phyloP scores from a whole-genome alignment of 768 basidiomycete species.

The Candolleomyces efflorescens region DNA sequence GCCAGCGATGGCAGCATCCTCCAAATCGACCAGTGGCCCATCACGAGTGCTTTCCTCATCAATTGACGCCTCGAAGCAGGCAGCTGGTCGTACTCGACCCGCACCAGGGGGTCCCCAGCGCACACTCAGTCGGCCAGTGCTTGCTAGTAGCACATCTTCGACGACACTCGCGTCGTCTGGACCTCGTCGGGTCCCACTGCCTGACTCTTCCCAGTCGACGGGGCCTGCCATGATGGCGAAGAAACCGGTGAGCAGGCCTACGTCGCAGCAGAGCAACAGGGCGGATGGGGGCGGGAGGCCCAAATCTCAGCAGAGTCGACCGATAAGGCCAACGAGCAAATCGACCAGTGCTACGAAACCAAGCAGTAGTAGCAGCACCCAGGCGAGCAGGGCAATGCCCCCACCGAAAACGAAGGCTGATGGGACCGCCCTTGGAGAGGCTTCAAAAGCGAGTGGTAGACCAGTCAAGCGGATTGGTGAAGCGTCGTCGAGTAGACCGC shows the following conservation, averaged over 20 bases:
- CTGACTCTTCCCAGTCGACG: neutral
- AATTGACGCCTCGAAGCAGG: neutral
- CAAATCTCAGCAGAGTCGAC: conserved; percentile 5
- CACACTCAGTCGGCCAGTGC: conserved; percentile 17
- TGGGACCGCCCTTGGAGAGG: neutral
- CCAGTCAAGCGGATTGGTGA: neutral
- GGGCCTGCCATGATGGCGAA: neutral
- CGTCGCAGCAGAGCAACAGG: neutral
- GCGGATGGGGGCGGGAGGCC: neutral
- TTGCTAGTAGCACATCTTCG: conserved; percentile 10
- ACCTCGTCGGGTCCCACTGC: conserved; percentile 20
- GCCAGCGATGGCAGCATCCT: neutral
- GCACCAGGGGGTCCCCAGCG: conserved; percentile 17
- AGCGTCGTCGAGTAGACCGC: neutral
- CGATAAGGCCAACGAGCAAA: neutral
- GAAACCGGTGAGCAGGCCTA: neutral
- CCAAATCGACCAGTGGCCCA: neutral
- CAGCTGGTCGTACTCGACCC: neutral
- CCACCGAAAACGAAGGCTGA: conserved; percentile 9
- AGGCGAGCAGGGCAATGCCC: conserved; percentile 8
- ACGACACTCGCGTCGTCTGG: conserved; percentile 14
- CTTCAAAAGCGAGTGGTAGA: conserved; percentile 8
- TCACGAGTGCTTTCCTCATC: conserved; percentile 1
- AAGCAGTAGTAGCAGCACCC: neutral
- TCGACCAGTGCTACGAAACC: neutral